Base-by-base conservation (phyloP, 1,284 basidiomycete genomes). In the Ustilago sp. region DNA sequence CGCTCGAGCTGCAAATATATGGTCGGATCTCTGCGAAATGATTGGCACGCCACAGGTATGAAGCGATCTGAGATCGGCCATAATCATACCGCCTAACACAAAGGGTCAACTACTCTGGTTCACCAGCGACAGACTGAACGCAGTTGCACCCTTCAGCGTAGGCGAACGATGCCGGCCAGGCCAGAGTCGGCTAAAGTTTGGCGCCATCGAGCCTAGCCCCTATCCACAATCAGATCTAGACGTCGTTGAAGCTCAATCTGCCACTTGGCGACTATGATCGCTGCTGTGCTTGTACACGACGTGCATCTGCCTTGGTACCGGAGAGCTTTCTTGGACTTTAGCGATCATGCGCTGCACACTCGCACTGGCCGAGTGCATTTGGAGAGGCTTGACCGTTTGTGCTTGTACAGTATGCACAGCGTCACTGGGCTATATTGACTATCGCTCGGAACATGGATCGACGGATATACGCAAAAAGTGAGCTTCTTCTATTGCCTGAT, bases 291-390 rank as follows among this genome's bases (percentile, higher is more conserved):
- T 17, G 13, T 45, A 11, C 15, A 19, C 3, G 23, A 28, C 23
- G 3, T 45, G n/a, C n/a, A 15, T 6, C 19, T 19, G 6, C 7
- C 2, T 13, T 17, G 15, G 39, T 15, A 12, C 12, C 39, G 39
- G 17, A 15, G 17, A 41, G 39, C 43, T 45, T 11, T 19, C 6
- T 45, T 15, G 43, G 6, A 45, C 8, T 11, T 19, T 45, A 11
- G 43, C 43, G 13, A n/a, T 45, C 43, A 45, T 45, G 43, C 43
- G 43, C 43, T 45, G 43, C 43, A 45, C 43, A n/a, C 43, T 45
- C 11, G n/a, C n/a, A 19, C 43, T 15, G 19, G n/a, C n/a, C 7
- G 43, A 19, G n/a, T 45, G n/a, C 43, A 9, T 13, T 4, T 13
- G 13, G 36, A 9, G 36, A 9, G 36, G 36, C 36, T 28, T 38